Conservation (phyloP, 192 early-diverging fungal genomes). For the Helicostylum pulchrum region DNA sequence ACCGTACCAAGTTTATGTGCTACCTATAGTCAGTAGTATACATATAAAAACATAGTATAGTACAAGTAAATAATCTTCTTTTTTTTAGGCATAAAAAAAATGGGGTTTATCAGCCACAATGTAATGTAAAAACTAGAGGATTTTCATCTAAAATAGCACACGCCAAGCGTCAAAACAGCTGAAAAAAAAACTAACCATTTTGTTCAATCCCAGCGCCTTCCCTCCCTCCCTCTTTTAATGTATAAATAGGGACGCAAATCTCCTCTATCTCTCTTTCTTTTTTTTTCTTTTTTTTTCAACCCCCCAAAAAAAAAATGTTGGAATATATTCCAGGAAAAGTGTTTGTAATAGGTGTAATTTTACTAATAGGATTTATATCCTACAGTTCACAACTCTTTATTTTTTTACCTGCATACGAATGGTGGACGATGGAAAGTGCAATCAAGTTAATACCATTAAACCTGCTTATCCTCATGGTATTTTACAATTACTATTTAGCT, state of each 20-base stretch:
- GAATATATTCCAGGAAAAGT: slow-evolving; percentile 32
- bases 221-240: too few relatives aligned
- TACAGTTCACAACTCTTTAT: slow-evolving; percentile 37
- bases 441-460: slow-evolving; percentile 70
- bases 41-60: too few relatives aligned
- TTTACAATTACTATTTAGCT: slow-evolving; percentile 87
- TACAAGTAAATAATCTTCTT: too few relatives aligned
- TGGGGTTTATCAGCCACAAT: too few relatives aligned
- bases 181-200: too few relatives aligned
- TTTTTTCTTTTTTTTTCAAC: slow-evolving; percentile 5
- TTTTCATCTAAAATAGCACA: too few relatives aligned
- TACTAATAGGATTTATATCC: slow-evolving; percentile 30
- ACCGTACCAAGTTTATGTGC: too few relatives aligned
- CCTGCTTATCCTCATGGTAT: slow-evolving; percentile 67
- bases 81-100: too few relatives aligned
- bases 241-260: neutral
- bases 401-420: slow-evolving; percentile 23
- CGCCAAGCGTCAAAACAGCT: too few relatives aligned
- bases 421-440: slow-evolving; percentile 2
- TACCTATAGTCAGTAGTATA: too few relatives aligned
- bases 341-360: slow-evolving; percentile 29
- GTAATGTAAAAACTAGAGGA: too few relatives aligned
- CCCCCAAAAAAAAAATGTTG: slow-evolving; percentile 7
- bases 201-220: too few relatives aligned
- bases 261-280: neutral